Base-by-base conservation (phyloP, 192 early-diverging fungal species). In the Gonapodya prolifera region DNA sequence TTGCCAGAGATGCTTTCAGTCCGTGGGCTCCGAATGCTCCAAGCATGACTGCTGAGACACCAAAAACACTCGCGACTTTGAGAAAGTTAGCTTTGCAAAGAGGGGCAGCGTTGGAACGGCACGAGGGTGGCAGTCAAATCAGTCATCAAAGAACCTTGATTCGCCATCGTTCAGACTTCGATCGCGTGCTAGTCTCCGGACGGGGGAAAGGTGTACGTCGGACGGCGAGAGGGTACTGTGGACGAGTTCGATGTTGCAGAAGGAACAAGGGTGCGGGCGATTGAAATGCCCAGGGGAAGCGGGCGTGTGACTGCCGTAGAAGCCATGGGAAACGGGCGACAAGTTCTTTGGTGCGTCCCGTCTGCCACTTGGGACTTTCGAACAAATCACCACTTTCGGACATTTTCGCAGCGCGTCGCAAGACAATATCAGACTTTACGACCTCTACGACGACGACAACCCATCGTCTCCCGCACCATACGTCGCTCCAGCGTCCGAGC, bases 11-110 rank as follows among this genome's bases (percentile, higher is more conserved):
- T 8, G 71, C 32, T 32, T 32, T 18, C 2, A 73, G 71, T 2
- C 71, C 71, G 31, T 73, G 71, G 2, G 71, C 71, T 73, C 71
- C 71, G 32, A 73, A 73, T 29, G 71, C 71, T 16, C 45, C 45
- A 61, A 61, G 45, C 45, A 61, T 61, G 23, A 61, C 45, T 16
- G 45, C 45, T 61, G 45, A 61, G 45, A 61, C 23, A 61, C 45
- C 45, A 61, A 61, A 61, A 23, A 61, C 23, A 23, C 45, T 61
- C 23, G 45, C 45, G 45, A 61, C 45, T 23, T 61, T 61, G 8
- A 61, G 23, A 61, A 61, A 61, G 45, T 61, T 61, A 23, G 23
- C 45, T n/a, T n/a, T n/a, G n/a, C n/a, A n/a, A n/a, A n/a, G n/a
- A n/a, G n/a, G n/a, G n/a, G n/a, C n/a, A n/a, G n/a, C n/a, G n/a